Base-by-base conservation (phyloP, 352 stramenopile species). In the Phytophthora parvispora region DNA sequence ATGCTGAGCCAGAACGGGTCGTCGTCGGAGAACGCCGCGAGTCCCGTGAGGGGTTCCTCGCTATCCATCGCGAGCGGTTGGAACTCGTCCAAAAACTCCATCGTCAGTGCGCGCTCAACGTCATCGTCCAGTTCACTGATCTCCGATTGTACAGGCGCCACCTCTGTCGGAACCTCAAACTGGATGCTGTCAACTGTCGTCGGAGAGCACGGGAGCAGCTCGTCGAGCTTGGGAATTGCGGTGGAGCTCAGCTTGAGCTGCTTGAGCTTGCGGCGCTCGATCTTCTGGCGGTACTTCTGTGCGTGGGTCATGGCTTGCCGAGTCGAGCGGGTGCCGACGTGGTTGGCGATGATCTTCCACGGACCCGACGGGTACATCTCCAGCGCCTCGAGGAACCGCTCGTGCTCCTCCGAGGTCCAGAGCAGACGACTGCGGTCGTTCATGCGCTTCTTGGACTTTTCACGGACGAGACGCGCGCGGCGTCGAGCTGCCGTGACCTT, bases 241-340 rank as follows among this genome's bases (percentile, higher is more conserved):
- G 16, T 25, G 18, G 40, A 48, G 48, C 48, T 56, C 29, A 65
- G 29, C 22, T 70, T 61, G 32, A 74, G 42, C 22, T 76, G 61
- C 20, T 75, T 75, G 31, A 67, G 57, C 51, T 72, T 77, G 47
- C 65, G 60, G 20, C 74, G 69, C 36, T 70, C 64, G 50, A 78
- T 78, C 49, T 73, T 75, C 62, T 79, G 70, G 5, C 75, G 68
- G 47, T 83, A 80, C 56, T 80, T 80, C 36, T 83, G 75, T 52
- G 75, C 75, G 34, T 83, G 75, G n/a, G 75, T 80, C 72, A 79
- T 83, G 3, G 72, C 73, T 67, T 83, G 72, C 12, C 72, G 70
- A 10, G 72, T 79, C 24, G 64, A 81, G 1, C 69, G 68, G 12
- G 72, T 83, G 24, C 68, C 75, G 6, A 84, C 72, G 22, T 75